Conservation (phyloP, 257 asterid species). For the Fraxinus anomala region DNA sequence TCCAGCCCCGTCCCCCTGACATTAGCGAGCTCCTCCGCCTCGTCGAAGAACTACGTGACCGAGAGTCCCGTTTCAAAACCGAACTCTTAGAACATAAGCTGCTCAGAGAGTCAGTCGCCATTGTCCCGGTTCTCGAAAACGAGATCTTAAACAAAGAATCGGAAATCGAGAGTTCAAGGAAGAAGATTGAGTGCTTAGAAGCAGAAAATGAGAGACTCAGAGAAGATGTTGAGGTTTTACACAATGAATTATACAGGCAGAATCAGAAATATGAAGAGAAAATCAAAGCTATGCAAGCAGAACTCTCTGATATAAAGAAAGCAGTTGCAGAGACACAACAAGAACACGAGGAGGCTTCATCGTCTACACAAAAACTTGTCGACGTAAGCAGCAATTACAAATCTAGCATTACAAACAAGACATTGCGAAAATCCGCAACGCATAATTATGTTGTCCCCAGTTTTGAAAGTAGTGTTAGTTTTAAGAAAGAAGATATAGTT, state of each 20-base stretch:
- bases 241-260: conserved; percentile 60
- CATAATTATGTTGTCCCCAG: conserved; percentile 19
- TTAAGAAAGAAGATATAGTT: conserved; percentile 43
- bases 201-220: conserved; percentile 77
- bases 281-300: conserved; percentile 57
- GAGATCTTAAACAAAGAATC: conserved; percentile 58
- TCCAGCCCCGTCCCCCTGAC: conserved; percentile 93
- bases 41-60: conserved; percentile 74
- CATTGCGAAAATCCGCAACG: conserved; percentile 49
- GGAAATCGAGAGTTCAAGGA: conserved; percentile 54
- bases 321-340: conserved; percentile 47
- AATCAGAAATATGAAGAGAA: conserved; percentile 57
- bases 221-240: conserved; percentile 77
- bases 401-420: conserved; percentile 30
- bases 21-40: conserved; percentile 72
- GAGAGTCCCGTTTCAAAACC: conserved; percentile 79
- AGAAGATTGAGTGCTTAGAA: conserved; percentile 75
- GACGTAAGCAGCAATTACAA: conserved; percentile 34
- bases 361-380: conserved; percentile 34
- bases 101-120: conserved; percentile 61
- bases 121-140: conserved; percentile 74
- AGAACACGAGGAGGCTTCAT: conserved; percentile 42
- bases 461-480: conserved; percentile 6
- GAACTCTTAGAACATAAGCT: conserved; percentile 77
- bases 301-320: conserved; percentile 56